These are phyloP conservation scores for Escallonia rubra DNA, from an alignment of 129 eudicot genomes.

Conservation along the genomic window DNA sequence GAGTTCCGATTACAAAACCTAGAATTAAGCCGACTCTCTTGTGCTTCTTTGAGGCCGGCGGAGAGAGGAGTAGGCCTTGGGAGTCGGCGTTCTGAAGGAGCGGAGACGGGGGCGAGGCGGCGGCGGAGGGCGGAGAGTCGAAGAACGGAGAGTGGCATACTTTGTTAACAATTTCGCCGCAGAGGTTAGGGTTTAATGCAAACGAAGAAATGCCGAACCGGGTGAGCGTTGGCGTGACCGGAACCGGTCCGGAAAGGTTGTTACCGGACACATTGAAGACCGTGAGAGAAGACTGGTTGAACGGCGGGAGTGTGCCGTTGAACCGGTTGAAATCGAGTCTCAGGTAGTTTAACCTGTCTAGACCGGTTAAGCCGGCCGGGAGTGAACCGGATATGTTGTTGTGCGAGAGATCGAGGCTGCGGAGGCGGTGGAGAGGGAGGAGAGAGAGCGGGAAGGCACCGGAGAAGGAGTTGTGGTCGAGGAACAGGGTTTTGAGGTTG, in stretches of 20 bases:
- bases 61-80: conserved; percentile 36
- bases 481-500: conserved; percentile 65
- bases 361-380: conserved; percentile 31
- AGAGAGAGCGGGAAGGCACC: conserved; percentile 59
- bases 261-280: conserved; percentile 64
- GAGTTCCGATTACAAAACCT: conserved; percentile 44
- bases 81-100: conserved; percentile 36
- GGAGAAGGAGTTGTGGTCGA: conserved; percentile 70
- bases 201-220: conserved; percentile 43
- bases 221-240: conserved; percentile 50
- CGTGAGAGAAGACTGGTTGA: conserved; percentile 53
- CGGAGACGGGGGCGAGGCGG: conserved; percentile 51
- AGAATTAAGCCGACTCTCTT: conserved; percentile 42
- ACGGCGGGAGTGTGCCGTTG: conserved; percentile 62
- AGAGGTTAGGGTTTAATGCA: conserved; percentile 54
- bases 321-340: conserved; percentile 70
- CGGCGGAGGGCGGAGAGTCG: conserved; percentile 30
- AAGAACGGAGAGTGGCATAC: conserved; percentile 59
- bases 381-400: conserved; percentile 60
- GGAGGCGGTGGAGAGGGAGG: conserved; percentile 43
- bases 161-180: conserved; percentile 61
- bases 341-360: conserved; percentile 53
- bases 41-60: conserved; percentile 34
- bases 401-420: conserved; percentile 54
- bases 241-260: conserved; percentile 65